A percentile compares a stretch with the other conserved stretches of the same genome.
These are phyloP conservation scores for Dioscorea alata DNA, from an alignment of 106 monocot genomes.

Conservation along the genomic window DNA sequence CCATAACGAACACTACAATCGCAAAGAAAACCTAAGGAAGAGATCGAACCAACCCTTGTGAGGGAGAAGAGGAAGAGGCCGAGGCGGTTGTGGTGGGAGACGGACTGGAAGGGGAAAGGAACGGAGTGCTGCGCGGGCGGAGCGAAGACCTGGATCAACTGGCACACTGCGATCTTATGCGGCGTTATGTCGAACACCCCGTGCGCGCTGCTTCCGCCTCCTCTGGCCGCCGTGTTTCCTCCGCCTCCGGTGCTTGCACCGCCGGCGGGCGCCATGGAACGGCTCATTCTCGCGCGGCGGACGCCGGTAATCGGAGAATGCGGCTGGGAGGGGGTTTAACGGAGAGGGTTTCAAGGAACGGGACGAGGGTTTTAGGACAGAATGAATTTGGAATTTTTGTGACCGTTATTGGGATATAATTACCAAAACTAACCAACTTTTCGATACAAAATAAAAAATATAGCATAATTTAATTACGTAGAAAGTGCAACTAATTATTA, in stretches of 20 bases:
- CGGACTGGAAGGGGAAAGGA: slow-evolving; percentile 57
- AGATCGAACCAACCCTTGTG: slow-evolving; percentile 32
- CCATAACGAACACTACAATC: too few relatives aligned
- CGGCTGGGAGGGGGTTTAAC: too few relatives aligned
- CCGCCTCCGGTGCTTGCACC: neutral
- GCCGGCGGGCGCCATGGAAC: neutral
- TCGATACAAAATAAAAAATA: too few relatives aligned
- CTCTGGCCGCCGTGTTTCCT: neutral
- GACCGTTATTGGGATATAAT: too few relatives aligned
- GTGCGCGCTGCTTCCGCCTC: slow-evolving; percentile 13
- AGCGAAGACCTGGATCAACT: slow-evolving; percentile 80
- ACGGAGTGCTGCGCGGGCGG: slow-evolving; percentile 52
- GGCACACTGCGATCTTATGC: slow-evolving; percentile 91
- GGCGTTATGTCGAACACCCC: slow-evolving; percentile 58
- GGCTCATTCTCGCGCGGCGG: neutral
- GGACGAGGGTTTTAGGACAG: too few relatives aligned
- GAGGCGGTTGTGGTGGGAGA: slow-evolving; percentile 76
- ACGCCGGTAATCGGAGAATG: too few relatives aligned
- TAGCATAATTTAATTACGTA: too few relatives aligned
- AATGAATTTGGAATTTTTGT: too few relatives aligned
- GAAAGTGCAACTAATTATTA: too few relatives aligned
- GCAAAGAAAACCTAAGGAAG: too few relatives aligned
- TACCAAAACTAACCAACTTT: too few relatives aligned
- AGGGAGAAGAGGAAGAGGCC: slow-evolving; percentile 94
- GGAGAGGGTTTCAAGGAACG: too few relatives aligned